Base-by-base conservation (phyloP, 768 basidiomycete species). In the Tylopilus subfusipes region DNA sequence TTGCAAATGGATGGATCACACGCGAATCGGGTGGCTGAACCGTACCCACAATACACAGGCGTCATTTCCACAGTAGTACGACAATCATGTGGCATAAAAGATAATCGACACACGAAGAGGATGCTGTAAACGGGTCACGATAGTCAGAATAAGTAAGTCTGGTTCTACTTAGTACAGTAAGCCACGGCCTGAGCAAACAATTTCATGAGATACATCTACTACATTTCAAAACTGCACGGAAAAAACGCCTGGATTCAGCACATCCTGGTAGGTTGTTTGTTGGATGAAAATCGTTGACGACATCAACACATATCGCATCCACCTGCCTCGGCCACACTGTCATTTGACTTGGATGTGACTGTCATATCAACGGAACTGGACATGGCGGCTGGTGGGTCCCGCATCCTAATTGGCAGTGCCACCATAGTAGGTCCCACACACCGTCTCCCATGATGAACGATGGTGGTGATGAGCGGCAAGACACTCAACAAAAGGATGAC, bases 391-490 rank as follows among this genome's bases (percentile, higher is more conserved):
- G 22, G 12, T 16, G 22, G 12, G 22, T 44, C 27, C 27, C 18
- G n/a, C 11, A 44, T 16, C n/a, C 43, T 44, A 19, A 44, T 19
- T 1, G 43, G 43, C 7, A 44, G 10, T 9, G 6, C 14, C 33
- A 16, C n/a, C n/a, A n/a, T n/a, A n/a, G n/a, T 14, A 5, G 33
- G 33, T 14, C 13, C 33, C 6, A 14, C 33, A n/a, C 43, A 45
- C n/a, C 18, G 29, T 14, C 9, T 30, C 11, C 27, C 29, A 4
- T 52, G 48, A 9, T 36, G 46, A n/a, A 60, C 14, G 18, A 18
- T 42, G 3, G 47, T 43, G 6, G 43, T 25, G 22, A 61, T 5
- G 4, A 63, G 52, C 5, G 58, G 60, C 19, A 65, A 40, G 18
- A 36, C 5, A 27, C 63, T 54, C 8, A 50, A 10, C 1, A 65